Evolutionary conservation across 2,329 filamentous ascomycete genomes (phyloP).

Genomic region (Penicillium sp.): DNA sequence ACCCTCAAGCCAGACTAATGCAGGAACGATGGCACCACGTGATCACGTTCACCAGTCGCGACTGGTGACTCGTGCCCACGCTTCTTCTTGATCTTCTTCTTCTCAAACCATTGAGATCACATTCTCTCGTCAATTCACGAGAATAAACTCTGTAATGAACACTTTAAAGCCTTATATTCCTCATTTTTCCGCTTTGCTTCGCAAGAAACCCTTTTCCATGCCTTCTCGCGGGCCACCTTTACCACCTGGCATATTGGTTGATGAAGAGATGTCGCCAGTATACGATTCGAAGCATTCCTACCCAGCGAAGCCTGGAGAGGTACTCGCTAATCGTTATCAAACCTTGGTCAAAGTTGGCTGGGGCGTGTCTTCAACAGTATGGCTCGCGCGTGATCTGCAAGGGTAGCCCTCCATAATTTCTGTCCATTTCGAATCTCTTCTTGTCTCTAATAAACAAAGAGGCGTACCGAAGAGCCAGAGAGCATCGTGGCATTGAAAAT

Average conservation of each 20-base stretch:
- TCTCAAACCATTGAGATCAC: not conserved
- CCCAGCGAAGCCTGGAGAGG: slow-evolving; percentile 37
- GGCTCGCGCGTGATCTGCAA: slow-evolving; percentile 37
- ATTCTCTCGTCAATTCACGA: not conserved
- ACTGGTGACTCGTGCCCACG: not conserved
- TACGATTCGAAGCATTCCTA: slow-evolving; percentile 37
- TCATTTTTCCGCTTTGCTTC: slow-evolving; percentile 15
- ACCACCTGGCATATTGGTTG: slow-evolving; percentile 29
- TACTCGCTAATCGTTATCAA: slow-evolving; percentile 36
- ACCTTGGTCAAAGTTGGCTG: slow-evolving; percentile 36
- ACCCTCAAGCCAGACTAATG: too few species aligned
- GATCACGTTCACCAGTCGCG: not conserved
- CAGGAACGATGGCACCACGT: not conserved
- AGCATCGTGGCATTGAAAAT: slow-evolving; percentile 36
- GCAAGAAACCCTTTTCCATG: slow-evolving; percentile 33
- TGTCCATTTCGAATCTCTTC: slow-evolving; percentile 18
- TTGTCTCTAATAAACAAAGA: slow-evolving; percentile 31
- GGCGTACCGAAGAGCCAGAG: slow-evolving; percentile 33
- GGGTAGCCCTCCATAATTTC: slow-evolving; percentile 28
- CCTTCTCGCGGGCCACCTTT: slow-evolving; percentile 31
- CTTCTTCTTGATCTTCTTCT: not conserved
- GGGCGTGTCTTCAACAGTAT: slow-evolving; percentile 38
- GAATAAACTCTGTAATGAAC: not conserved
- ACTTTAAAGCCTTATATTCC: not conserved
- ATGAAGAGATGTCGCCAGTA: slow-evolving; percentile 36